phyloP scores from a whole-genome alignment of 108 stramenopile species.

The Skeletonema grethae region DNA sequence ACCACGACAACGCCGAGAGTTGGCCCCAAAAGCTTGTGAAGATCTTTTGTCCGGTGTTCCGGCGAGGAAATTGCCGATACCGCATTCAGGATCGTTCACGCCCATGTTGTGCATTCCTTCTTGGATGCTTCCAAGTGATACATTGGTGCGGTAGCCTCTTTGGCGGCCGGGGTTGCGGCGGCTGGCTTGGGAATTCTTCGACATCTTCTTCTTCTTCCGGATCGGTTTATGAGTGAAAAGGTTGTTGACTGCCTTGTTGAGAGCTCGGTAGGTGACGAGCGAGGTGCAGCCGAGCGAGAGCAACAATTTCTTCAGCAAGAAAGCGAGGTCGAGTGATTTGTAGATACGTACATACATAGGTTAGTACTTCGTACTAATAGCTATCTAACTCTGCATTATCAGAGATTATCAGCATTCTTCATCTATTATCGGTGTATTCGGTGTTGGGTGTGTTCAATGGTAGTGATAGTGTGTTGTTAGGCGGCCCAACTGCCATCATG shows the following conservation, averaged over 20 bases:
- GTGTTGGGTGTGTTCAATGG: too few relatives aligned
- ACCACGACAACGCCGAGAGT: too few relatives aligned
- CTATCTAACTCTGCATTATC: too few relatives aligned
- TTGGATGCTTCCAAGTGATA: not conserved
- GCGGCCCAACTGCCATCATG: not conserved
- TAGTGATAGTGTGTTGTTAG: too few relatives aligned
- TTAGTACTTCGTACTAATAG: too few relatives aligned
- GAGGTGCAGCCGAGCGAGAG: too few relatives aligned
- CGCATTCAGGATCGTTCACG: not conserved
- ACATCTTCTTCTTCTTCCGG: not conserved
- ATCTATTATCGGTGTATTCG: too few relatives aligned
- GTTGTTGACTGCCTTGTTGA: not conserved
- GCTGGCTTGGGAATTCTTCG: not conserved
- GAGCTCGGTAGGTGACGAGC: too few relatives aligned
- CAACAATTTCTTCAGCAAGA: too few relatives aligned
- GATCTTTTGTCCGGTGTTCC: not conserved
- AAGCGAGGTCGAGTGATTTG: too few relatives aligned
- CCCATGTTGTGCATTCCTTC: not conserved
- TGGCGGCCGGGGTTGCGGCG: not conserved
- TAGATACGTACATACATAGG: too few relatives aligned
- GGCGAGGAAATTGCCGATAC: not conserved
- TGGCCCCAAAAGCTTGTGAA: not conserved
- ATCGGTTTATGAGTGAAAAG: not conserved
- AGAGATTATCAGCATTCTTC: too few relatives aligned
- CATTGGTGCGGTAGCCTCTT: not conserved